phyloP scores from a whole-genome alignment of 2,329 filamentous ascomycete species.

The Colletotrichum plurivorum region DNA sequence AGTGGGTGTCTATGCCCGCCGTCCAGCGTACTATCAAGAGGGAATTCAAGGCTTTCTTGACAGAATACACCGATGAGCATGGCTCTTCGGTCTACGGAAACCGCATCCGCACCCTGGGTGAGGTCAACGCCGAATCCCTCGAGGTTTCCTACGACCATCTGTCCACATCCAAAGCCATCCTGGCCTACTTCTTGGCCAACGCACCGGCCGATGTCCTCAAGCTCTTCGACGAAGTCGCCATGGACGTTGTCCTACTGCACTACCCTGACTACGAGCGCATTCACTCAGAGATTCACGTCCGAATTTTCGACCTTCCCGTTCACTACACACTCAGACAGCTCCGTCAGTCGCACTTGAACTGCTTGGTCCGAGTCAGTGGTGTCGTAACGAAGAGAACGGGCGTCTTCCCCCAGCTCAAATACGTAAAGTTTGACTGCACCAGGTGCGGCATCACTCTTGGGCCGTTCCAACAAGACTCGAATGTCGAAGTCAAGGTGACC shows the following conservation, averaged over 20 bases:
- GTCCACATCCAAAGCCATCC: conserved; percentile 88
- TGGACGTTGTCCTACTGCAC: conserved; percentile 95
- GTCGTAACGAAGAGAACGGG: conserved; percentile 95
- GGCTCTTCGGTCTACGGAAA: conserved; percentile 95
- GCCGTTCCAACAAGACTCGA: conserved; percentile 97
- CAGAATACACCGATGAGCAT: conserved; percentile 92
- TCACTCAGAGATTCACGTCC: conserved; percentile 97
- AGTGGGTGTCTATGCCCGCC: conserved; percentile 92
- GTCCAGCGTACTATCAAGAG: conserved; percentile 94
- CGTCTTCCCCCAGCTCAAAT: conserved; percentile 97
- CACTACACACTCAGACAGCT: conserved; percentile 96
- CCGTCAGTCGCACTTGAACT: conserved; percentile 96
- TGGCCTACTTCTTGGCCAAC: conserved; percentile 97
- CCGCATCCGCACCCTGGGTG: conserved; percentile 94
- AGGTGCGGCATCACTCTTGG: conserved; percentile 95
- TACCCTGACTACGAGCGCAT: conserved; percentile 99
- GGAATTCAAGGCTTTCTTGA: conserved; percentile 98
- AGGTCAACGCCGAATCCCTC: conserved; percentile 95
- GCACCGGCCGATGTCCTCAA: conserved; percentile 95
- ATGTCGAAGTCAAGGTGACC: conserved; percentile 94
- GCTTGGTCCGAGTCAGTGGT: conserved; percentile 91
- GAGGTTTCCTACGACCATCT: conserved; percentile 97
- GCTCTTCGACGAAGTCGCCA: conserved; percentile 95
- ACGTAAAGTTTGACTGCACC: conserved; percentile 96
- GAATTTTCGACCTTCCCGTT: conserved; percentile 94